phyloP scores from a whole-genome alignment of 306 rosid genomes.

The Vigna trinervia region DNA sequence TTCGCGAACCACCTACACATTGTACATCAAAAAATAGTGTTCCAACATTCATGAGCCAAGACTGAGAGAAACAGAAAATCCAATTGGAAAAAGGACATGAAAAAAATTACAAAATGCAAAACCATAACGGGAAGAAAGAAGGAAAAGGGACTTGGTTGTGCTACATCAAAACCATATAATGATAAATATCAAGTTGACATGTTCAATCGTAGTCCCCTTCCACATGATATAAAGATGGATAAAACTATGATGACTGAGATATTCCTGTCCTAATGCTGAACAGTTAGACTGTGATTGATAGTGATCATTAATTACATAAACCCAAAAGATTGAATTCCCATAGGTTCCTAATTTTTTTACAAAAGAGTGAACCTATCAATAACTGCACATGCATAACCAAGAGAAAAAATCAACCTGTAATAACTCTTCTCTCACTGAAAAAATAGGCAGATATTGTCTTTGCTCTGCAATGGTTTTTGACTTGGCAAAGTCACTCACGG shows the following conservation, averaged over 20 bases:
- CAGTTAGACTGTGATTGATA: background rate
- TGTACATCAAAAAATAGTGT: constrained; percentile 21
- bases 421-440: constrained; percentile 90
- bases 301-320: constrained; percentile 31
- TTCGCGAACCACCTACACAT: constrained; percentile 83
- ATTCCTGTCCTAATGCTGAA: constrained; percentile 32
- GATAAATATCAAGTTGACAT: constrained; percentile 13
- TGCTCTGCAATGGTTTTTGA: constrained; percentile 88
- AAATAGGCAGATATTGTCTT: constrained; percentile 95
- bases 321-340: background rate
- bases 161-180: constrained; percentile 7
- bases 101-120: constrained; percentile 23
- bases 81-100: constrained; percentile 22
- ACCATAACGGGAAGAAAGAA: constrained; percentile 16
- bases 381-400: constrained; percentile 10
- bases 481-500: constrained; percentile 94
- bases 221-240: background rate
- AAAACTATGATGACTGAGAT: constrained; percentile 9
- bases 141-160: constrained; percentile 20
- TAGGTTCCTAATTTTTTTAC: constrained; percentile 19
- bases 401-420: constrained; percentile 70
- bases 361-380: constrained; percentile 8
- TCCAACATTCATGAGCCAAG: constrained; percentile 27
- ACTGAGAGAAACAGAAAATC: constrained; percentile 25
- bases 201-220: constrained; percentile 21